Conservation (phyloP, 2,329 filamentous ascomycete species). For the Microcyclosporella mali region DNA sequence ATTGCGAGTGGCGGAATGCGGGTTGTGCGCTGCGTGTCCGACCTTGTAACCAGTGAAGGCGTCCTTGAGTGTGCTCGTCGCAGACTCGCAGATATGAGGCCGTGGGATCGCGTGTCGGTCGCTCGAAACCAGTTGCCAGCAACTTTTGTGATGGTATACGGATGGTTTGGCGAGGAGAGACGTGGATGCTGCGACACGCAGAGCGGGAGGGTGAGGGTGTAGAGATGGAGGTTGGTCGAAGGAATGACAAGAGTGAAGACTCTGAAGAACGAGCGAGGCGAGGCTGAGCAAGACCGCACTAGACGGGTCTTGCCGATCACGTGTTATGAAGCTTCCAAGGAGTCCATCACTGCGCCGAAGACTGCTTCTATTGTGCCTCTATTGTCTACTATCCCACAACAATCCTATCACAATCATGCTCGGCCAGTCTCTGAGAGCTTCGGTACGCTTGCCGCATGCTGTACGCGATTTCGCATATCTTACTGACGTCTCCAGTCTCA, state of each 20-base stretch:
- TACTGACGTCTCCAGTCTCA: constrained; percentile 47
- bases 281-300: too few relatives aligned
- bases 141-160: constrained; percentile 10
- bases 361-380: background rate
- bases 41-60: constrained; percentile 55
- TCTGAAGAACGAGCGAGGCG: background rate
- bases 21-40: constrained; percentile 23
- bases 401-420: constrained; percentile 44
- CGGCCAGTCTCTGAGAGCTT: constrained; percentile 56
- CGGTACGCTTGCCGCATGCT: constrained; percentile 39
- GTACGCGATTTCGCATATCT: constrained; percentile 27
- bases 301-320: background rate
- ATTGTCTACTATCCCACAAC: background rate
- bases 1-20: constrained; percentile 5
- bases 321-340: background rate
- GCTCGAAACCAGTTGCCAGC: constrained; percentile 20
- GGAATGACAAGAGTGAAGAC: constrained; percentile 3
- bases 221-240: constrained; percentile 11
- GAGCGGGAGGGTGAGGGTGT: constrained; percentile 13
- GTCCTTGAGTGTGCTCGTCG: constrained; percentile 41
- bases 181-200: constrained; percentile 22
- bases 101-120: constrained; percentile 23
- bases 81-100: constrained; percentile 27
- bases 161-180: constrained; percentile 8
- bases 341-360: background rate